A percentile compares a stretch with the other conserved stretches of the same genome.
These are phyloP conservation scores for Clavispora phyllophila DNA, from an alignment of 805 yeast species.

Conservation along the genomic window DNA sequence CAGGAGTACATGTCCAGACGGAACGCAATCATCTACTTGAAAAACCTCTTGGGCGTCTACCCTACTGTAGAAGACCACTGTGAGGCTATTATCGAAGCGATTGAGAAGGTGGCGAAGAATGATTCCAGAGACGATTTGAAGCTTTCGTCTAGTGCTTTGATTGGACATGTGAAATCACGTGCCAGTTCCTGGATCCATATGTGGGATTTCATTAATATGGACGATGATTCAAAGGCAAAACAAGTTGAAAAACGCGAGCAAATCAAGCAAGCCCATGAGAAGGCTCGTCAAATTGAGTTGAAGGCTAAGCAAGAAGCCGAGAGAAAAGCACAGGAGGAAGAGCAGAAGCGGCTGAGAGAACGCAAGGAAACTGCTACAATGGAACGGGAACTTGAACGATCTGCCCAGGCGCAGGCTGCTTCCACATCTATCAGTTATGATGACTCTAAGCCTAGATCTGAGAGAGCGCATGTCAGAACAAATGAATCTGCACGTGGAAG, in stretches of 20 bases:
- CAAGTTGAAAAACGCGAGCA: conserved; percentile 17
- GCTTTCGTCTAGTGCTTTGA: conserved; percentile 67
- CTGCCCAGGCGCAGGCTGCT: conserved; percentile 4
- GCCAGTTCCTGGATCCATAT: conserved; percentile 45
- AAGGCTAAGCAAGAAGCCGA: conserved; percentile 13
- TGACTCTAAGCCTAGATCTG: conserved; percentile 10
- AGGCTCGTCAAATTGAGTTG: conserved; percentile 5
- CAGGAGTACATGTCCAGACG: conserved; percentile 72
- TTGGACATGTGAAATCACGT: conserved; percentile 59
- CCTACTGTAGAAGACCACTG: conserved; percentile 70
- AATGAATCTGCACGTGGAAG: conserved; percentile 18
- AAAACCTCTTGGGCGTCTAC: conserved; percentile 55
- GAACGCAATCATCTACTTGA: conserved; percentile 74
- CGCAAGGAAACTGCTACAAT: conserved; percentile 4
- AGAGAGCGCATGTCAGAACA: conserved; percentile 13
- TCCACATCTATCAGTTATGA: conserved; percentile 16
- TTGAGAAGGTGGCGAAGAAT: conserved; percentile 42
- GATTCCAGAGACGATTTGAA: conserved; percentile 79
- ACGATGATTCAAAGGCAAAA: conserved; percentile 36
- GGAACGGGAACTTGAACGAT: conserved; percentile 1
- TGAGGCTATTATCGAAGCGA: conserved; percentile 39
- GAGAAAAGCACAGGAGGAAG: conserved; percentile 5
- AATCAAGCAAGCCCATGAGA: background rate
- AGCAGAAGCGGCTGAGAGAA: conserved; percentile 10
- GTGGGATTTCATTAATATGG: conserved; percentile 53